Conservation (phyloP, 2,329 filamentous ascomycete genomes). For the Pseudopithomyces chartarum region DNA sequence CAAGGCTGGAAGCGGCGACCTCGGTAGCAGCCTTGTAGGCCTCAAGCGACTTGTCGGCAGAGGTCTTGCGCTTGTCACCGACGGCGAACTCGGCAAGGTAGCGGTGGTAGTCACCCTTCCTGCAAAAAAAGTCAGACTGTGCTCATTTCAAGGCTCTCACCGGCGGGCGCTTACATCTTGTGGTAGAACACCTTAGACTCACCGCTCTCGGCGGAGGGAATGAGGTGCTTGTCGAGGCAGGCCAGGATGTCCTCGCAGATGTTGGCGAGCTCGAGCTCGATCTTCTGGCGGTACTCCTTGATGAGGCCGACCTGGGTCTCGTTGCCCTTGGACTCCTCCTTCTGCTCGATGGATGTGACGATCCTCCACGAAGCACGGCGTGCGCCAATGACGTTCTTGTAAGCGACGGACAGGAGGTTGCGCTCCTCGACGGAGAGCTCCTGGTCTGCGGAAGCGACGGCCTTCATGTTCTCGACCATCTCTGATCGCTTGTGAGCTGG, state of each 20-base stretch:
- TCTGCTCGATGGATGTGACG: slow-evolving; percentile 97
- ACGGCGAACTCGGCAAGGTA: slow-evolving; percentile 97
- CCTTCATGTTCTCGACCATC: slow-evolving; percentile 99
- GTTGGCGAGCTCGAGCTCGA: slow-evolving; percentile 93
- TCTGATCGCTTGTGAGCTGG: slow-evolving; percentile 60
- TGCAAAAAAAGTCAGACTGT: slow-evolving; percentile 49
- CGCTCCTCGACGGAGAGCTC: slow-evolving; percentile 83
- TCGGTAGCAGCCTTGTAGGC: slow-evolving; percentile 96
- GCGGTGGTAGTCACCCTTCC: slow-evolving; percentile 99
- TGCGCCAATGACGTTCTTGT: slow-evolving; percentile 98
- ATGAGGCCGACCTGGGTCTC: slow-evolving; percentile 87
- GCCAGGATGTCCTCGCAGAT: slow-evolving; percentile 98
- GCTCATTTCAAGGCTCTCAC: neutral
- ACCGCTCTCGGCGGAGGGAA: slow-evolving; percentile 90
- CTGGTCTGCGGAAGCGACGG: slow-evolving; percentile 80
- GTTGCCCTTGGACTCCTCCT: slow-evolving; percentile 99
- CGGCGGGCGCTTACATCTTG: slow-evolving; percentile 78
- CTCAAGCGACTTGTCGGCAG: slow-evolving; percentile 91
- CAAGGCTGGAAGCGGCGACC: slow-evolving; percentile 85
- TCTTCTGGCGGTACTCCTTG: slow-evolving; percentile 99
- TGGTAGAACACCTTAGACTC: slow-evolving; percentile 99
- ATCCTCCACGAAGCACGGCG: slow-evolving; percentile 98
- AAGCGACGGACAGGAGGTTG: slow-evolving; percentile 95
- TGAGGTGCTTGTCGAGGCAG: slow-evolving; percentile 91
- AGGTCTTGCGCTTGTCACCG: slow-evolving; percentile 92